A percentile compares a stretch with the other conserved stretches of the same genome.
phyloP scores from a whole-genome alignment of 2,329 filamentous ascomycete genomes.

The Fusarium palustre region DNA sequence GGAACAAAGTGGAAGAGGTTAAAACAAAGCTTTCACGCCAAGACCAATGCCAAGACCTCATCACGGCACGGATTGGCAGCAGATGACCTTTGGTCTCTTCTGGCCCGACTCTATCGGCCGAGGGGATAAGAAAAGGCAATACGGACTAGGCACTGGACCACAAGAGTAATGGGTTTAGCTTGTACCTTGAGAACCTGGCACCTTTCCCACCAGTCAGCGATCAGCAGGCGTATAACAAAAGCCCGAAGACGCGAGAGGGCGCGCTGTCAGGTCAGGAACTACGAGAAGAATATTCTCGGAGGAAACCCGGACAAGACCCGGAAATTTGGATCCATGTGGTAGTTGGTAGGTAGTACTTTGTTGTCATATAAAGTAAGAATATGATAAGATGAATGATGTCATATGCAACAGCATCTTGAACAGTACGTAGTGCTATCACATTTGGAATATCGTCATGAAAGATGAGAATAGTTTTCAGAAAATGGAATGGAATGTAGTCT shows the following conservation, averaged over 20 bases:
- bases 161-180: background rate
- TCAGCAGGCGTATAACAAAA: background rate
- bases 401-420: slow-evolving; percentile 1
- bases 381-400: slow-evolving; percentile 28
- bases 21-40: slow-evolving; percentile 44
- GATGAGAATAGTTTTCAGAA: background rate
- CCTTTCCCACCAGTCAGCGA: slow-evolving; percentile 36
- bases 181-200: slow-evolving; percentile 6
- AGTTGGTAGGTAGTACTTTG: background rate
- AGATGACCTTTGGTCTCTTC: slow-evolving; percentile 9
- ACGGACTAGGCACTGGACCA: slow-evolving; percentile 1
- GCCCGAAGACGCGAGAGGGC: slow-evolving; percentile 31
- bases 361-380: background rate
- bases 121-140: background rate
- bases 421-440: background rate
- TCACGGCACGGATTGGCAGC: slow-evolving; percentile 18
- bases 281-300: slow-evolving; percentile 9
- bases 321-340: slow-evolving; percentile 23
- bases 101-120: slow-evolving; percentile 37
- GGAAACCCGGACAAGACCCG: slow-evolving; percentile 36
- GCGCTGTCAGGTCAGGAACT: slow-evolving; percentile 4
- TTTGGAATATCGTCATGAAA: background rate
- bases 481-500: background rate
- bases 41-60: slow-evolving; percentile 41
- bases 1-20: slow-evolving; percentile 33